Evolutionary conservation across 768 basidiomycete genomes (phyloP), one percentile per base, ranked within the genome.

Genomic region (Hysterangium stoloniferum): DNA sequence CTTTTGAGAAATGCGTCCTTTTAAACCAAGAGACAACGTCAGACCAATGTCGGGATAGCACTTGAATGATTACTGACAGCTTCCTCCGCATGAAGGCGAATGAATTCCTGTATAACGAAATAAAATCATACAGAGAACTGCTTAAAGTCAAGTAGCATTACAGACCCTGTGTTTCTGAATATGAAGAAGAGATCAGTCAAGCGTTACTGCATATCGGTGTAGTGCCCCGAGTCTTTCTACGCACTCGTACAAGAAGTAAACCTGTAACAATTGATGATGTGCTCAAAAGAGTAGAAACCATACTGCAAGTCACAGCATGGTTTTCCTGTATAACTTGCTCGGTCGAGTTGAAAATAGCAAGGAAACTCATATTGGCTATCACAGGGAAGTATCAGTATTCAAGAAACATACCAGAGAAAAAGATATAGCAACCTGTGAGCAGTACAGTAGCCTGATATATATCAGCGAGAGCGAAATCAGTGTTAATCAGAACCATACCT

Each of bases 291-390:
- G 44, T 45, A 12, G 44, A 45, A 19, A 45, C 44, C 20, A 45
- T 4, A 22, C 44, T 45, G 28, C 44, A 45, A 7, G 44, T 45
- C 4, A 45, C 44, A 19, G 44, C 44, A 19, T 17, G 44, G 28
- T 33, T 45, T 32, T 45, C 44, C 11, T 29, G 31, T 4, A 45
- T 45, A 22, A 45, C 44, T 6, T 45, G 28, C 20, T 29, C 31
- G 2, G 44, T 29, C 11, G 44, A 45, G 13, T 45, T 45, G 44
- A 45, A 45, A 22, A 32, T 45, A n/a, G 44, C 44, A 11, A 45
- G 44, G 33, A 45, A 45, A 31, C 44, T 45, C 44, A 45, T 45
- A 45, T 45, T 45, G 6, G 44, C 44, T 33, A n/a, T n/a, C n/a
- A n/a, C n/a, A n/a, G n/a, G n/a, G n/a, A n/a, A n/a, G n/a, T n/a